Percentiles rank a stretch among this genome's conserved stretches.
Evolutionary conservation across 2,329 filamentous ascomycete genomes (phyloP).

Genomic region (Clonostachys rhizophaga): DNA sequence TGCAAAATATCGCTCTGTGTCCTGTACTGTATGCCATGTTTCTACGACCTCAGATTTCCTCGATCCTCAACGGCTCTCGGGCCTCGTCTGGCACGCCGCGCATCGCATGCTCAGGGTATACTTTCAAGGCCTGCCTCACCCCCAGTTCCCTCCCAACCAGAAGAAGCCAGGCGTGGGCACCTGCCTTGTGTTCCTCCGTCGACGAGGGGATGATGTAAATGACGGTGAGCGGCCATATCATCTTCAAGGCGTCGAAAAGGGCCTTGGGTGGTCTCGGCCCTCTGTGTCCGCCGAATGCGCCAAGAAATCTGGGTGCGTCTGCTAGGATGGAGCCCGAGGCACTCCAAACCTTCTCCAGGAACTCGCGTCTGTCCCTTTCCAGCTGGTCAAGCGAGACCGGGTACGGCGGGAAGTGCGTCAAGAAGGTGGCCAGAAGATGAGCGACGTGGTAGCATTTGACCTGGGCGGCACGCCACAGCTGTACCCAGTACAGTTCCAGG

Average conservation of each 20-base stretch:
- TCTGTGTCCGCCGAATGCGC: too few species aligned
- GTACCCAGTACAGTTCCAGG: slow-evolving; percentile 22
- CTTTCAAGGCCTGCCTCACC: slow-evolving; percentile 26
- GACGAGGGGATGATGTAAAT: slow-evolving; percentile 19
- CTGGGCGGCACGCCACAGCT: slow-evolving; percentile 20
- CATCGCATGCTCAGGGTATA: slow-evolving; percentile 5
- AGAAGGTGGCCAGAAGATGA: slow-evolving; percentile 23
- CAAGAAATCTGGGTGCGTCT: slow-evolving; percentile 3
- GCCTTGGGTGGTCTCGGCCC: slow-evolving; percentile 15
- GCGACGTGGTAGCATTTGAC: slow-evolving; percentile 27
- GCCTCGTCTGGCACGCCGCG: slow-evolving; percentile 15
- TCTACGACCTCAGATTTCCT: background rate
- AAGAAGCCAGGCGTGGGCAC: slow-evolving; percentile 16
- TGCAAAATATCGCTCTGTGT: too few species aligned
- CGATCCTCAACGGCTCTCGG: slow-evolving; percentile 11
- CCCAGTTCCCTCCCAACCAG: slow-evolving; percentile 28
- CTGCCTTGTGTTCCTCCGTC: slow-evolving; percentile 15
- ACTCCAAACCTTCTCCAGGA: slow-evolving; percentile 14
- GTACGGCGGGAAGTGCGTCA: slow-evolving; percentile 20
- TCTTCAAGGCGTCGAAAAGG: slow-evolving; percentile 27
- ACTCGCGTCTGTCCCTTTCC: slow-evolving; percentile 16
- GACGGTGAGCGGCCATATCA: slow-evolving; percentile 29
- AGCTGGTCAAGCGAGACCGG: slow-evolving; percentile 15
- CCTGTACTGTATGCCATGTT: too few species aligned
- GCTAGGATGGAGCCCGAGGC: slow-evolving; percentile 7